Base-by-base conservation (phyloP, 1,284 basidiomycete species). In the Cerrena zonata region DNA sequence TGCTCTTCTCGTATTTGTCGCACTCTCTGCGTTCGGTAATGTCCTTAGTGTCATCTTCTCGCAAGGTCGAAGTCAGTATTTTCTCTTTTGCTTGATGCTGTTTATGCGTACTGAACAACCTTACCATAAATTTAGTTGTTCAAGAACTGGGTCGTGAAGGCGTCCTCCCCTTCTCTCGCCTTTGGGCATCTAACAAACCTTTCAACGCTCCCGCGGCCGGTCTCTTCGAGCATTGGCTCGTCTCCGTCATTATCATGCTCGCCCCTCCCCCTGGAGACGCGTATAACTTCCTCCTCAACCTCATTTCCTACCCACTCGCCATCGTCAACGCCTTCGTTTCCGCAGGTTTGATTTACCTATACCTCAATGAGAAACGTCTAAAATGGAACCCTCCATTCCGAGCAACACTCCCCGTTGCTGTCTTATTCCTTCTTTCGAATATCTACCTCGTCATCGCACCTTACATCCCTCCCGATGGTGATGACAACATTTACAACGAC, bases 141-240 rank as follows among this genome's bases (percentile, higher is more conserved):
- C 84, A 86, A 63, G 84, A 84, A 63, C 71, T 84, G 10, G 83
- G 81, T 1, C 73, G 82, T 7, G 82, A 83, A 58, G 84, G 81
- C 0, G 70, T 84, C 38, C 66, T 86, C 5, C 84, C 84, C 0
- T 81, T 66, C 54, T 75, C 81, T 0, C 67, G 69, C 1, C 72
- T 82, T 59, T 81, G 82, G 53, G 78, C 82, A 1, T 79, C 75
- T 62, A 84, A 77, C 64, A 78, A 77, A 58, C 83, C 82, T 0
- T 84, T 81, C 60, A 67, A 73, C 53, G 75, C 82, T 0, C 84
- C 84, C 0, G 61, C 84, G 1, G 66, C 76, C 0, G 84, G 79
- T 1, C 66, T 86, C 15, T 72, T 74, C 42, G 67, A 69, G 0
- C 80, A 83, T 56, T 84, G 77, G 58, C 19, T 77, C 21, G 57